Base-by-base conservation (phyloP, 768 basidiomycete genomes). In the Lactifluus hygrophoroides region DNA sequence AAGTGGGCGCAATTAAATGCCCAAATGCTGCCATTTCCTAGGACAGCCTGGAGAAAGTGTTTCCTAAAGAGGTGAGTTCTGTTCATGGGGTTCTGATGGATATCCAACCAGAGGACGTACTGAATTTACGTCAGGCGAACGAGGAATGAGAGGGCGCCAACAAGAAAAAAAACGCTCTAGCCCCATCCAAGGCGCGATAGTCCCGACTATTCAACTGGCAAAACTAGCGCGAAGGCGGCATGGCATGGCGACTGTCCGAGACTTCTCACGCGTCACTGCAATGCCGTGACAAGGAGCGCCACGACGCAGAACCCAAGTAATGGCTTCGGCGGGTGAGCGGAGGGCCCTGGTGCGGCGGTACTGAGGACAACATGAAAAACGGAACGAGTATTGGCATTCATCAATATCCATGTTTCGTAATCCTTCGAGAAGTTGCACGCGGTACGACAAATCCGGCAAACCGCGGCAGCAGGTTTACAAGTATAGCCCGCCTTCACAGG, bases 1-100 rank as follows among this genome's bases (percentile, higher is more conserved):
- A 27, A 2, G 16, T 27, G 49, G 54, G 59, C 59, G 59, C 37
- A 56, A 60, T 34, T 38, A 37, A 44, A 25, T 51, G 54, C 32
- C 54, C 58, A 54, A 50, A 50, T 14, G 28, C 37, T 38, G 38
- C 42, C 57, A 48, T 53, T 53, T 60, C 61, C 53, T 47, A 62
- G 57, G 52, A 38, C 4, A 45, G 53, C 43, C 51, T 50, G 38
- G 62, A 47, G 51, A 61, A 51, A 23, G 42, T 28, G 49, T 38
- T 61, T 28, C 59, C 59, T 51, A 56, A 50, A 54, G 48, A 30
- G 51, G 61, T 28, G 32, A 35, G 50, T 54, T 61, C 58, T 52
- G 55, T 48, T 46, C 47, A 53, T 38, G 51, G 61, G 43, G 54
- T 64, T 64, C 63, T 64, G 63, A 64, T 64, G 56, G 61, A 54